These are phyloP conservation scores for Laburnicola sp. DNA, from an alignment of 2,329 filamentous ascomycete species.

Conservation along the genomic window DNA sequence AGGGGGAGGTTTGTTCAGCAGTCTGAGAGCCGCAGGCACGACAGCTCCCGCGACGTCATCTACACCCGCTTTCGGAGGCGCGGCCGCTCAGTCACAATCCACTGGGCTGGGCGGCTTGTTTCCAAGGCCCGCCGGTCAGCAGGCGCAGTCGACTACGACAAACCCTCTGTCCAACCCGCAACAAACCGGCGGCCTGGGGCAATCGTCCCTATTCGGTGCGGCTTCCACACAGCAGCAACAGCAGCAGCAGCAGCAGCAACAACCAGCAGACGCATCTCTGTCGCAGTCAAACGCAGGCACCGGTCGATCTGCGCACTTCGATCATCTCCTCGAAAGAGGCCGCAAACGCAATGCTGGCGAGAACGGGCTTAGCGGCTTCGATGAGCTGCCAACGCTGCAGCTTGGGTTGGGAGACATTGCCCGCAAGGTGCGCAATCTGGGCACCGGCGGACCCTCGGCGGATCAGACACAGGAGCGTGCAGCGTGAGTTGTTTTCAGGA, in stretches of 20 bases:
- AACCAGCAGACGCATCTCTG: conserved; percentile 36
- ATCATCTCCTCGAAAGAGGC: conserved; percentile 64
- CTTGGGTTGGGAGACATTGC: conserved; percentile 87
- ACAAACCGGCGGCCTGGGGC: conserved; percentile 35
- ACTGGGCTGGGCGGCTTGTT: conserved; percentile 25
- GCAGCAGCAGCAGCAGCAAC: conserved; percentile 30
- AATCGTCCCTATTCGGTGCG: conserved; percentile 31
- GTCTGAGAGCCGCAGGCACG: conserved; percentile 43
- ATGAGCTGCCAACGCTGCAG: conserved; percentile 85
- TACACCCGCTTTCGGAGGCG: conserved; percentile 22
- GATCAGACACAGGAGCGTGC: conserved; percentile 52
- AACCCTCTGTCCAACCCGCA: conserved; percentile 10
- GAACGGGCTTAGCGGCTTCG: conserved; percentile 60
- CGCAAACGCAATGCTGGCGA: conserved; percentile 71
- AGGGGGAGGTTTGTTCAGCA: conserved; percentile 40
- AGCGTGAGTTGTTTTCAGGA: conserved; percentile 51
- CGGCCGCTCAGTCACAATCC: conserved; percentile 27
- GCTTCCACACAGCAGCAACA: conserved; percentile 33
- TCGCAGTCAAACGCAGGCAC: conserved; percentile 38
- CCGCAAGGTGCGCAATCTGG: conserved; percentile 73
- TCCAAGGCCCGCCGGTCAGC: conserved; percentile 22
- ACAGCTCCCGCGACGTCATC: conserved; percentile 30
- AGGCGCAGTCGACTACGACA: conserved; percentile 32
- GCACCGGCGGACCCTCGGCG: conserved; percentile 68
- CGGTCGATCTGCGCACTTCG: conserved; percentile 63